Base-by-base conservation (phyloP, 495 filamentous ascomycete genomes). In the Neurospora intermedia region DNA sequence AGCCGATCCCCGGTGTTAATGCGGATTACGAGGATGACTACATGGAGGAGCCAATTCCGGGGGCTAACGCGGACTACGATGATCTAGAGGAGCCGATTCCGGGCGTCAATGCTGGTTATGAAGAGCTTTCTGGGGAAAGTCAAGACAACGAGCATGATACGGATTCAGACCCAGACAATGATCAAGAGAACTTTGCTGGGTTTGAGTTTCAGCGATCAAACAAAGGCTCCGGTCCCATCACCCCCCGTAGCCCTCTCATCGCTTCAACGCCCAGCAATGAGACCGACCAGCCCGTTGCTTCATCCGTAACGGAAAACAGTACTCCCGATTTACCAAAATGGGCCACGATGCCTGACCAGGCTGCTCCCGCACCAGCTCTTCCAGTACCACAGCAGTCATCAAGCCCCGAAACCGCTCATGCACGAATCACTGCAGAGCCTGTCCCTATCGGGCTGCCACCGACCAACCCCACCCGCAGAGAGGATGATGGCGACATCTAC, bases 51-150 rank as follows among this genome's bases (percentile, higher is more conserved):
- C 74, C 77, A 39, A 75, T 81, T 54, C 75, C 75, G 35, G 74
- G 69, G 18, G 76, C 78, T n/a, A 83, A 83, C 70, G 71, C 76
- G 76, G 91, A 93, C 66, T 85, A 90, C 70, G 90, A 91, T 75
- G 90, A 85, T 4, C 83, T 94, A 42, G 92, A 96, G 81, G 92
- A 94, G 74, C 83, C 84, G 48, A 93, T 94, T 70, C 91, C 92
- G 0, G 91, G 91, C 13, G 88, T 94, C 59, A 93, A 92, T 79
- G 86, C 85, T 38, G 89, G 91, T 78, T 86, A 91, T 6, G 84
- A 87, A 38, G 87, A 88, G 35, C 79, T 76, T 45, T 75, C 76
- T 13, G 40, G 15, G 6, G 54, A 62, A 16, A 18, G 15, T 35
- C 27, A 62, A 62, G 54, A 35, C 27, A 5, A 62, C 1, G 75